Evolutionary conservation across 1,284 basidiomycete genomes (phyloP).

Genomic region (Heliocybe sulcata): DNA sequence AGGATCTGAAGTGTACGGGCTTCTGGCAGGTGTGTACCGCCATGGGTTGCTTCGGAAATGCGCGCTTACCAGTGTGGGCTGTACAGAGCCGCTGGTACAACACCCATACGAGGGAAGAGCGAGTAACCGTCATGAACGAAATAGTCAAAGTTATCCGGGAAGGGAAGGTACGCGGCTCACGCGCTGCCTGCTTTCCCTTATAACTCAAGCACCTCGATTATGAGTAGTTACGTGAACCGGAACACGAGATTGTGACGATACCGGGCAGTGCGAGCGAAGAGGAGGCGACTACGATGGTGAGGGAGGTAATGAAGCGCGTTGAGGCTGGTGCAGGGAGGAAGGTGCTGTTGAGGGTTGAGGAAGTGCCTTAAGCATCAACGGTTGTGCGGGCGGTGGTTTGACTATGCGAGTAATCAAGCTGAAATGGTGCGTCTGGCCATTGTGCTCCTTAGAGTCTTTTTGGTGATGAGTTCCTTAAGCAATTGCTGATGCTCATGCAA

Average conservation of each 20-base stretch:
- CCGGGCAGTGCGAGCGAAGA: conserved; percentile 39
- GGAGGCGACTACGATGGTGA: conserved; percentile 40
- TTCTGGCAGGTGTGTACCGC: conserved; percentile 67
- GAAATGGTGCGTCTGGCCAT: too few relatives aligned
- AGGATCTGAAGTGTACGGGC: conserved; percentile 65
- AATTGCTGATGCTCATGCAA: too few relatives aligned
- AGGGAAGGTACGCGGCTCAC: conserved; percentile 43
- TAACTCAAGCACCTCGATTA: too few relatives aligned
- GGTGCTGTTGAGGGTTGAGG: conserved; percentile 52
- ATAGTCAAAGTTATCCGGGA: conserved; percentile 44
- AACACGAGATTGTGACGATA: conserved; percentile 59
- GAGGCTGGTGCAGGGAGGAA: conserved; percentile 64
- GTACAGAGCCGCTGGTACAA: conserved; percentile 53
- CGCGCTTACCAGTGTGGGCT: too few relatives aligned
- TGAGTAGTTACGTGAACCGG: conserved; percentile 53
- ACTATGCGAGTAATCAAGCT: too few relatives aligned
- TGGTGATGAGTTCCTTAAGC: too few relatives aligned
- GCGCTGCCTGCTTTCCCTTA: too few relatives aligned
- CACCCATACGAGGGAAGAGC: conserved; percentile 30
- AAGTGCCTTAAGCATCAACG: not conserved
- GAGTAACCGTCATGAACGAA: conserved; percentile 36
- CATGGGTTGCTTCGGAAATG: too few relatives aligned
- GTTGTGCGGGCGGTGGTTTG: too few relatives aligned
- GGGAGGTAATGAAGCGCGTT: conserved; percentile 39
- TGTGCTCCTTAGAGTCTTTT: too few relatives aligned